Evolutionary conservation across 345 rosid species (phyloP), one percentile per base, ranked within the genome.

Genomic region (Eucalyptus erythrocorys): DNA sequence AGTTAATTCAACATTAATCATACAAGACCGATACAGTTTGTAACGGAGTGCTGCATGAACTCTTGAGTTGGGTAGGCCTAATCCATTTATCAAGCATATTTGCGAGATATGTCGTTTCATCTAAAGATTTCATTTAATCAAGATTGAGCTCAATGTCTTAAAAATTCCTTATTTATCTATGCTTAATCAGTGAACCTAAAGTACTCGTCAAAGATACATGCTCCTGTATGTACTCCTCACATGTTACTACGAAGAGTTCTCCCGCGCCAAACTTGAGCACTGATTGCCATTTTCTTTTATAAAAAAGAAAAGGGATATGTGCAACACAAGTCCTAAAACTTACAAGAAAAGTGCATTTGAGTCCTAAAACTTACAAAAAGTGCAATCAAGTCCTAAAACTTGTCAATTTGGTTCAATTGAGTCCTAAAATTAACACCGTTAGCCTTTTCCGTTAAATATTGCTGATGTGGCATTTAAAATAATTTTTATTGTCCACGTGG

Each of bases 21-120:
- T 34, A 34, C 0, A 1, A 68, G 24, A 34, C 42, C 1, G 0
- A 68, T 34, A 16, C 3, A 34, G 1, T 34, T 3, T 68, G 0
- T 34, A 9, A 68, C 1, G 0, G 24, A 32, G 6, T 32, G 21
- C 2, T 34, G 8, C 3, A 9, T 34, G 80, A 68, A 68, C 26
- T 17, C 7, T 68, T 1, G 7, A 34, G 2, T 9, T 6, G 7
- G 0, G 0, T n/a, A 14, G 21, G 76, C 40, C 40, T n/a, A n/a
- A 64, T n/a, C 40, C 37, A 64, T 68, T 34, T 10, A 68, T 68
- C 43, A 68, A 34, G 42, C 42, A 68, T 17, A 7, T 1, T 8
- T 17, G 3, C 3, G 1, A 17, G 13, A 68, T 17, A 16, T 17
- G 80, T 9, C 40, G 1, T 16, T 34, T 68, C 21, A 34, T 68